Evolutionary conservation across 345 rosid species (phyloP), one percentile per base, ranked within the genome.

Genomic region (Populus deltoides): DNA sequence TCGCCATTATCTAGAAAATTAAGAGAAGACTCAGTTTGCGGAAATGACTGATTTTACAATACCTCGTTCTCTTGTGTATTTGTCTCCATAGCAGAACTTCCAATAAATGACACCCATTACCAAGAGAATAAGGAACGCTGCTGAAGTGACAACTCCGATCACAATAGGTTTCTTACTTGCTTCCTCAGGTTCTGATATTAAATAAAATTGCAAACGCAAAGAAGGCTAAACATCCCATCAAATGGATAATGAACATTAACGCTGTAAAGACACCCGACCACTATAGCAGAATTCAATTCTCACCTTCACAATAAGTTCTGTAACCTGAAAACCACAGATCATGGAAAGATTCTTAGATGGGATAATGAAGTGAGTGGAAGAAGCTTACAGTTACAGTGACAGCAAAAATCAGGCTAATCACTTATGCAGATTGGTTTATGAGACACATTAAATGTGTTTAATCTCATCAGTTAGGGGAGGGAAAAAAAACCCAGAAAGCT

Each of bases 11-110:
- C 12, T 12, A 45, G 49, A 10, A 45, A 45, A 45, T 45, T 45
- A 45, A 3, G 17, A 45, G 49, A 12, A 45, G 49, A 45, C 49
- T 45, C 49, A 36, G 36, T 35, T 5, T 6, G 36, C 22, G 8
- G 70, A 29, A 29, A 29, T 29, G 31, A 2, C 31, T 29, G 31
- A 29, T 29, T 29, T 29, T 67, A 33, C 13, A 0, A 22, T 17
- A 77, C 86, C 86, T 73, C 74, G 65, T 59, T 73, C 51, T 68
- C 22, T 25, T 11, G 16, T 4, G 11, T 41, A 62, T 47, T 80
- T 76, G 11, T 51, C 27, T 69, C 35, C 63, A 35, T n/a, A 63
- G 67, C 68, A 70, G 77, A 65, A 35, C 75, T 72, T 80, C 83
- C 79, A 77, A 45, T 45, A 80, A 57, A 80, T 9, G 68, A 77